A percentile compares a stretch with the other conserved stretches of the same genome.
phyloP scores from a whole-genome alignment of 176 grass and related monocot genomes.

The Echinochloa phyllopogon region DNA sequence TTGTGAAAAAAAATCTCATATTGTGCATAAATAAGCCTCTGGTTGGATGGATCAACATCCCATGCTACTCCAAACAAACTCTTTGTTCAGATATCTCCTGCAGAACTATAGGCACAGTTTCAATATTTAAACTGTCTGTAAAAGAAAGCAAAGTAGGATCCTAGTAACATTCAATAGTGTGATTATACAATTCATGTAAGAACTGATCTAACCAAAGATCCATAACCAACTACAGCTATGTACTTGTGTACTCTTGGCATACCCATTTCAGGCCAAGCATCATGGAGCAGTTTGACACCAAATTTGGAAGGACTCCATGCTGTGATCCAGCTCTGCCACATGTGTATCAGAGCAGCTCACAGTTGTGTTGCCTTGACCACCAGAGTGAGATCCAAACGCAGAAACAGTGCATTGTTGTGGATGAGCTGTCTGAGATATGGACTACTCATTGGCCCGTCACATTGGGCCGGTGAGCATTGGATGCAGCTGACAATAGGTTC shows the following conservation, averaged over 20 bases:
- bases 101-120: background rate
- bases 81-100: conserved; percentile 13
- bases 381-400: conserved; percentile 38
- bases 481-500: conserved; percentile 46
- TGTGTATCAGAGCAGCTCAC: background rate
- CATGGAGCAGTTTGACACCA: conserved; percentile 5
- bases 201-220: conserved; percentile 11
- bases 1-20: background rate
- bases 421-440: conserved; percentile 43
- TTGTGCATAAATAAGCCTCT: conserved; percentile 19
- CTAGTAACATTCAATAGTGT: conserved; percentile 1
- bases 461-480: conserved; percentile 31
- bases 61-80: conserved; percentile 46
- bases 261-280: conserved; percentile 49
- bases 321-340: conserved; percentile 37
- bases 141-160: conserved; percentile 7
- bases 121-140: background rate
- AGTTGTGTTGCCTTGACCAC: conserved; percentile 12
- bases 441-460: conserved; percentile 42
- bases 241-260: conserved; percentile 31
- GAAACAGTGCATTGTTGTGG: conserved; percentile 40
- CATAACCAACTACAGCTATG: conserved; percentile 39
- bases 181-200: conserved; percentile 15
- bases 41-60: conserved; percentile 20
- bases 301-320: conserved; percentile 21